Evolutionary conservation across 2,329 filamentous ascomycete genomes (phyloP), one percentile per base, ranked within the genome.

Genomic region (Neonectria sp.): DNA sequence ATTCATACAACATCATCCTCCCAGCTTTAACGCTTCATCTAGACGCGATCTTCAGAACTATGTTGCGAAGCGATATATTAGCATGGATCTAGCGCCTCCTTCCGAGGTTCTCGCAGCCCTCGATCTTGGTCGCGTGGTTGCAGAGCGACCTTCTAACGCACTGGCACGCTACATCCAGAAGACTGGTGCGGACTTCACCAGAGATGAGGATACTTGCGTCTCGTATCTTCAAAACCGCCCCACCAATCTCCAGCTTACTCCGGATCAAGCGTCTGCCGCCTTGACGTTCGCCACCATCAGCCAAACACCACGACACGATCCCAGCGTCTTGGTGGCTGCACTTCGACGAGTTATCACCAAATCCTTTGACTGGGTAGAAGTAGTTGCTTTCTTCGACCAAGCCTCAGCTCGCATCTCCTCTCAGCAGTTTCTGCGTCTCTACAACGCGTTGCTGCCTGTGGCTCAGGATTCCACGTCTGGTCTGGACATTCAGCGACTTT

Each of bases 401-500:
- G 90, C 92, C 46, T 89, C 91, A 25, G 84, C 97, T 9, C 88
- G 92, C 57, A 88, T 98, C 61, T 92, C 94, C 2, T 90, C 93
- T 25, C 83, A 88, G 48, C 95, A 98, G 72, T 97, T 99, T 72
- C 82, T 96, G 46, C 88, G 88, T 13, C 84, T 99, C 4, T 97
- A 96, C 82, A 89, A 92, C 62, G 92, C 93, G 5, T 83, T 99
- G 31, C 83, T 95, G 17, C 91, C 92, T 1, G 85, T 96, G 61
- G 93, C 95, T 3, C 83, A 83, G 60, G 85, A 87, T n/a, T 68
- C 80, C 3, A 78, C 75, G 27, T 74, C 71, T 15, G 74, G 76
- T 24, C 90, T 98, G 73, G 94, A 98, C 77, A 92, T 99, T 51
- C 95, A 98, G 79, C 88, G 87, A 45, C 85, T 99, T 25, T 98